Base-by-base conservation (phyloP, 2,329 filamentous ascomycete genomes). In the Cordyceps tenuipes region DNA sequence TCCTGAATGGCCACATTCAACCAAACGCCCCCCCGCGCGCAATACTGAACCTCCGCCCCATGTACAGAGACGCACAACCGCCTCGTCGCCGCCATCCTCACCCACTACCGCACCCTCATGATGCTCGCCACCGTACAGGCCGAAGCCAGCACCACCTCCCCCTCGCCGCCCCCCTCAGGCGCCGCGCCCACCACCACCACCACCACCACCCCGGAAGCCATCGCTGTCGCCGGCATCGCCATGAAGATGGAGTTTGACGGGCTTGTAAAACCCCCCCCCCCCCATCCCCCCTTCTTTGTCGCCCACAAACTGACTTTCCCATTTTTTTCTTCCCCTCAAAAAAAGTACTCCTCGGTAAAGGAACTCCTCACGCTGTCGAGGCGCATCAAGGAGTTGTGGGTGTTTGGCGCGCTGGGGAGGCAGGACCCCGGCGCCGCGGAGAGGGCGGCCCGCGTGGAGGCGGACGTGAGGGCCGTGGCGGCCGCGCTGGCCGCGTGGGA, bases 161-260 rank as follows among this genome's bases (percentile, higher is more conserved):
- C 34, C 34, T 13, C 34, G 10, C 3, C 12, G 7, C 8, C 34
- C 12, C 8, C 34, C 34, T 3, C 5, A 10, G 75, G 76, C 62
- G 74, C 71, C 59, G 71, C 36, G 6, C 15, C 39, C 39, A n/a
- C 12, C 13, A n/a, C 72, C 61, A 75, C 73, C 59, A 74, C 75
- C 39, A n/a, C 12, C 13, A n/a, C 72, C 61, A 75, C 73, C 59
- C 74, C 75, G 0, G 72, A 76, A 57, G 70, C 73, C 62, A 73
- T 76, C 61, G 73, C 75, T 54, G 75, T 77, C 34, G 70, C 72
- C 5, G 73, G 75, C 48, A 73, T 78, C 34, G 74, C 75, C 43
- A 76, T 77, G 69, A 75, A 76, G 67, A 73, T 75, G 65, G 75
- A 77, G 57, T 78, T 78, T 54, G 75, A 78, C 59, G 73, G 73